Base-by-base conservation (phyloP, 768 basidiomycete genomes). In the Pilatotrama ljubarskyi region DNA sequence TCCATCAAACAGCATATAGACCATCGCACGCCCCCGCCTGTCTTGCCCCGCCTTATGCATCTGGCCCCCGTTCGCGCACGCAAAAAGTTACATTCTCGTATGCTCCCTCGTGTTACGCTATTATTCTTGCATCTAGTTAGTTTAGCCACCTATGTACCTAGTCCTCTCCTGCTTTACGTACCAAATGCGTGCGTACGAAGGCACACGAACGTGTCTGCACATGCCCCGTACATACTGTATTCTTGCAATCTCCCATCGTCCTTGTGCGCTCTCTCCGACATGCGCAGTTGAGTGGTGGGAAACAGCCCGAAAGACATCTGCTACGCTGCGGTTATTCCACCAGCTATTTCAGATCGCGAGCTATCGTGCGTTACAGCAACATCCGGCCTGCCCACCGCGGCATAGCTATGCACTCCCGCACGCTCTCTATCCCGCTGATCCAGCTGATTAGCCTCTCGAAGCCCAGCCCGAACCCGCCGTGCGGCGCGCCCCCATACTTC, bases 391-490 rank as follows among this genome's bases (percentile, higher is more conserved):
- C 80, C 92, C 93, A 95, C 59, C 96, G 77, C 1, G 95, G 95
- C 80, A 97, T 93, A 5, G 93, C 85, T 41, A 95, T 84, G 68
- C 93, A 93, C 71, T 99, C 97, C 60, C 91, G 79, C n/a, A 98
- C 83, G 73, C 96, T 98, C 59, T 89, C 88, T 44, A 92, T 79
- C 0, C 94, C 95, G 18, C 88, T 85, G 11, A 97, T 74, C 90
- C 92, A 96, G 43, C 86, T 84, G 17, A 98, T 79, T 18, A 97
- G 77, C 61, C 97, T 78, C 73, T 99, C 97, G 68, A 96, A 97
- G 1, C 97, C 97, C 78, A 98, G 80, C 5, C 97, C 97, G 74
- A 94, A 98, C 15, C 97, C 97, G 15, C 91, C 95, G 73, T 98
- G 96, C 2, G 93, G 91, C 18, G 91, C 88, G 17, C 88, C 88